phyloP scores from a whole-genome alignment of 306 rosid genomes.

The Hylodesmum podocarpum region DNA sequence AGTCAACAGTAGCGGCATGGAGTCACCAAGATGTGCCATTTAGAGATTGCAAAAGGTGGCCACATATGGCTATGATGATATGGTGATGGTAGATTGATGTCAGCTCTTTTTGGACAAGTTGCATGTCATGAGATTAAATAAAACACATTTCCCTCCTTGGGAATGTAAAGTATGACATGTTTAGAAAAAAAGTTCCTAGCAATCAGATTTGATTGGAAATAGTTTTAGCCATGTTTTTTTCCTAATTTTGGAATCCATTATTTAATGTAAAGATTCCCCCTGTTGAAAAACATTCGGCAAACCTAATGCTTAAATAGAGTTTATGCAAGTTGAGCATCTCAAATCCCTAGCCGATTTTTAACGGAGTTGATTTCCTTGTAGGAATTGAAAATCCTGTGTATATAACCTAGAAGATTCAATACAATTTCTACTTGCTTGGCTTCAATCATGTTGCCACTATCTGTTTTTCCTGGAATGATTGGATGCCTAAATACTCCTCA shows the following conservation, averaged over 20 bases:
- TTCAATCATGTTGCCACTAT: no score
- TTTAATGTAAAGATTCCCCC: background rate
- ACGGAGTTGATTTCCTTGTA: no score
- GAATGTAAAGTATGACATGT: background rate
- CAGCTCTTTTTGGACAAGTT: background rate
- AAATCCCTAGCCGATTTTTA: no score
- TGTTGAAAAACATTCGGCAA: background rate
- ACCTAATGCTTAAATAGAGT: background rate
- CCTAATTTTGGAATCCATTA: background rate
- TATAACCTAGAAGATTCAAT: no score
- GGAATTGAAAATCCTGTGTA: no score
- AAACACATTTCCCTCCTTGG: background rate
- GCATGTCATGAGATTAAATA: background rate
- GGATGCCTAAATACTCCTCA: no score
- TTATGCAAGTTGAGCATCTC: no score
- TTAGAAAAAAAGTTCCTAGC: background rate
- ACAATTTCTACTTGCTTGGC: no score
- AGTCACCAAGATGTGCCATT: background rate
- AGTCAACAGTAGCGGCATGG: background rate
- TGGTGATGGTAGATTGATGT: background rate
- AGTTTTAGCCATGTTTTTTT: background rate
- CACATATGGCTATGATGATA: background rate
- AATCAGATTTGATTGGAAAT: background rate
- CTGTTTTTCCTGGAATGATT: no score
- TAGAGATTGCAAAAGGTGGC: background rate